Conservation (phyloP, 2,329 filamentous ascomycete genomes). For the Leptoxyphium fumago region DNA sequence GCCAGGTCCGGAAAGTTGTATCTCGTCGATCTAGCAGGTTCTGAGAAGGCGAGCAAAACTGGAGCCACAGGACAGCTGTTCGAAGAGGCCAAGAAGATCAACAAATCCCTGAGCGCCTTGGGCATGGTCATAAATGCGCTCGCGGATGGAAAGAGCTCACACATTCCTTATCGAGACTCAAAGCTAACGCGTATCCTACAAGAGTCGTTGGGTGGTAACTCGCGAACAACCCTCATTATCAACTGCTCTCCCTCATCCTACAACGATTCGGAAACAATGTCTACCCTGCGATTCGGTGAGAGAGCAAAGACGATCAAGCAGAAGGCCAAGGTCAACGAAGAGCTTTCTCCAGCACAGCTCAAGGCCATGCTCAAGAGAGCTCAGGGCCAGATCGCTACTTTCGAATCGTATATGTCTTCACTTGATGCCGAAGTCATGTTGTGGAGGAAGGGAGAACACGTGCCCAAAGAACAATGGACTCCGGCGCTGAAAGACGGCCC, state of each 20-base stretch:
- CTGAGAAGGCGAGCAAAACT: constrained; percentile 97
- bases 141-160: constrained; percentile 91
- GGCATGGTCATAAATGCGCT: constrained; percentile 98
- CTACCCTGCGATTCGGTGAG: constrained; percentile 87
- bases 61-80: constrained; percentile 93
- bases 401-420: constrained; percentile 70
- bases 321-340: constrained; percentile 98
- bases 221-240: constrained; percentile 93
- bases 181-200: constrained; percentile 95
- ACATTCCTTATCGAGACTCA: constrained; percentile 93
- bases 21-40: constrained; percentile 93
- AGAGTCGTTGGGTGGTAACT: constrained; percentile 95
- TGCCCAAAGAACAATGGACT: constrained; percentile 83
- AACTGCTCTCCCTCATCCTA: constrained; percentile 98
- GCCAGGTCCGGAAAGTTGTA: constrained; percentile 94
- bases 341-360: constrained; percentile 88
- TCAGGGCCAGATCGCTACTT: constrained; percentile 75
- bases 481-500: constrained; percentile 40
- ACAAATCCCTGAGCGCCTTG: constrained; percentile 95
- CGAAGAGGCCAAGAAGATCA: constrained; percentile 99
- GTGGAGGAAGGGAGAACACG: constrained; percentile 78
- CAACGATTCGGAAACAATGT: constrained; percentile 88
- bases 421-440: constrained; percentile 72
- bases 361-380: constrained; percentile 87
- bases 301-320: constrained; percentile 98